Evolutionary conservation across 371 early-diverging fungal species (phyloP).

Genomic region (Entomophthora muscae): DNA sequence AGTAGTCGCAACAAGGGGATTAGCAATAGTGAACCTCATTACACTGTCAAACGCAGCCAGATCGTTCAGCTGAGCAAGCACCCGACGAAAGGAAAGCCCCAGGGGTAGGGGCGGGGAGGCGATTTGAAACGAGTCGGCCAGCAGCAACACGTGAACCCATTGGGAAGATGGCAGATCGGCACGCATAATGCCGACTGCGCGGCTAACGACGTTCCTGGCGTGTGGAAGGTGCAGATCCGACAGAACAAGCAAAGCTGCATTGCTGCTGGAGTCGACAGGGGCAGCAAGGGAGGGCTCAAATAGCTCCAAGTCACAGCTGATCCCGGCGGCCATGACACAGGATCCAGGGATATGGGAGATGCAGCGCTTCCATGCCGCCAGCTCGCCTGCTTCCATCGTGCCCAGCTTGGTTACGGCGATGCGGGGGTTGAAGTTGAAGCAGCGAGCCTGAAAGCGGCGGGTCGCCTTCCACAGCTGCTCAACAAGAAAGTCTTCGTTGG

Average conservation of each 20-base stretch:
- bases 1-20: neutral
- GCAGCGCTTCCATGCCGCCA: neutral
- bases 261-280: neutral
- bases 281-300: neutral
- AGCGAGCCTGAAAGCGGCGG: neutral
- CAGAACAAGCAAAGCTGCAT: neutral
- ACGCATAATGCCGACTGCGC: neutral
- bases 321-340: constrained; percentile 1
- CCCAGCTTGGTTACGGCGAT: constrained; percentile 3
- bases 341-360: neutral
- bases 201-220: neutral
- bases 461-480: neutral
- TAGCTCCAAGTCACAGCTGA: neutral
- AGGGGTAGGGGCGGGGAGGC: neutral
- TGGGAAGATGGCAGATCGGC: neutral
- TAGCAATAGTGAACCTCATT: neutral
- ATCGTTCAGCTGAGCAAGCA: neutral
- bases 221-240: neutral
- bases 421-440: neutral
- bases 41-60: neutral
- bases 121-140: neutral
- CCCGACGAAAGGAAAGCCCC: neutral
- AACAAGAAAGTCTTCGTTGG: neutral
- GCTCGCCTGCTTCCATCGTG: neutral
- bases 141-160: neutral